These are phyloP conservation scores for Epichloe typhina DNA, from an alignment of 2,329 filamentous ascomycete species.

Conservation along the genomic window DNA sequence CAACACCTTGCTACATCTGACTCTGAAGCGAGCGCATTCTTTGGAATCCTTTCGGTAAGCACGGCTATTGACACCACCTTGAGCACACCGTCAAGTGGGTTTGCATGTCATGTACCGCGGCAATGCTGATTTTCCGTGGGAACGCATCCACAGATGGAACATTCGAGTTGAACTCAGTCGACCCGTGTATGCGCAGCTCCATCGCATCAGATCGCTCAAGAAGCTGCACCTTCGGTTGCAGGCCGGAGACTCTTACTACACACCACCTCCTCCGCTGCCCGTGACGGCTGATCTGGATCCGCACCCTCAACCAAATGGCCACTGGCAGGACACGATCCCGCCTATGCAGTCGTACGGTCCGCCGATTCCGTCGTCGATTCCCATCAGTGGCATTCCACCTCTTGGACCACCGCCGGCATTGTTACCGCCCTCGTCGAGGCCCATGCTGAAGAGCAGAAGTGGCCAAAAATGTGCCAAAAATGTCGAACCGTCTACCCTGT, in stretches of 20 bases:
- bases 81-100: not conserved
- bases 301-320: constrained; percentile 22
- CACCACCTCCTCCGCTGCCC: constrained; percentile 33
- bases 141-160: constrained; percentile 37
- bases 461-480: constrained; percentile 17
- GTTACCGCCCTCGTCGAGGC: constrained; percentile 23
- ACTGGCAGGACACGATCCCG: constrained; percentile 16
- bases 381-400: constrained; percentile 7
- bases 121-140: constrained; percentile 2
- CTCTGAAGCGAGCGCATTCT: constrained; percentile 38
- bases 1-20: constrained; percentile 45
- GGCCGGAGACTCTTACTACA: constrained; percentile 40
- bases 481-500: constrained; percentile 38
- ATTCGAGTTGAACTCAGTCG: constrained; percentile 49
- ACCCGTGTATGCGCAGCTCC: constrained; percentile 42
- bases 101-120: not conserved
- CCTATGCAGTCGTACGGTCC: constrained; percentile 10
- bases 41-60: constrained; percentile 44
- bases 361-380: constrained; percentile 9
- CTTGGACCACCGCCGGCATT: constrained; percentile 17
- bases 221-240: constrained; percentile 47
- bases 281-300: constrained; percentile 13
- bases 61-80: not conserved
- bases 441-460: constrained; percentile 19
- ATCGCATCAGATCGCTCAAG: constrained; percentile 37